Evolutionary conservation across 805 yeast genomes (phyloP).

Genomic region (Wickerhamiella shivajii): DNA sequence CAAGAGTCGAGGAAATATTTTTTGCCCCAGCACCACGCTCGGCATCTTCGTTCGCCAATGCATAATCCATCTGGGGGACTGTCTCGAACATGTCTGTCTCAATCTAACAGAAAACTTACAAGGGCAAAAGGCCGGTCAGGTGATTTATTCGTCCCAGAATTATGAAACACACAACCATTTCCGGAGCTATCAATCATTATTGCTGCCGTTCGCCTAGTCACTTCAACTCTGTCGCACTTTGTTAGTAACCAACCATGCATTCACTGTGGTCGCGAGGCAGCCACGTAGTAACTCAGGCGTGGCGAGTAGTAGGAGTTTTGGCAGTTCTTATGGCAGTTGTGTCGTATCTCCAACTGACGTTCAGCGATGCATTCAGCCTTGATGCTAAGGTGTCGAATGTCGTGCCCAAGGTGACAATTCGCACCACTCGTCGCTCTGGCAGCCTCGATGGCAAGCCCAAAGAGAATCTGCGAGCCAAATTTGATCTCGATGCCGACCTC

Average conservation of each 20-base stretch:
- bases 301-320: conserved; percentile 21
- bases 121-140: no score
- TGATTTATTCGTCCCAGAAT: no score
- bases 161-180: no score
- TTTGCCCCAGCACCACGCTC: no score
- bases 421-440: conserved; percentile 41
- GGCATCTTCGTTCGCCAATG: no score
- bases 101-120: no score
- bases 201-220: not conserved
- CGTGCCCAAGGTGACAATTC: conserved; percentile 17
- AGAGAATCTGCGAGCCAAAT: conserved; percentile 57
- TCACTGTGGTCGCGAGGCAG: conserved; percentile 7
- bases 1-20: no score
- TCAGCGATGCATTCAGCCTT: conserved; percentile 18
- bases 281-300: conserved; percentile 4
- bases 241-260: conserved; percentile 6
- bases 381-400: conserved; percentile 11
- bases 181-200: no score
- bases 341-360: conserved; percentile 18
- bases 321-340: conserved; percentile 21
- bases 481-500: conserved; percentile 62
- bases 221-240: no score
- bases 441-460: conserved; percentile 50
- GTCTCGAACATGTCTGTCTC: no score
- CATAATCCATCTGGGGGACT: no score